Percentiles rank a stretch among this genome's conserved stretches.
These are phyloP conservation scores for Metschnikowia anglica DNA, from an alignment of 805 yeast species.

Conservation along the genomic window DNA sequence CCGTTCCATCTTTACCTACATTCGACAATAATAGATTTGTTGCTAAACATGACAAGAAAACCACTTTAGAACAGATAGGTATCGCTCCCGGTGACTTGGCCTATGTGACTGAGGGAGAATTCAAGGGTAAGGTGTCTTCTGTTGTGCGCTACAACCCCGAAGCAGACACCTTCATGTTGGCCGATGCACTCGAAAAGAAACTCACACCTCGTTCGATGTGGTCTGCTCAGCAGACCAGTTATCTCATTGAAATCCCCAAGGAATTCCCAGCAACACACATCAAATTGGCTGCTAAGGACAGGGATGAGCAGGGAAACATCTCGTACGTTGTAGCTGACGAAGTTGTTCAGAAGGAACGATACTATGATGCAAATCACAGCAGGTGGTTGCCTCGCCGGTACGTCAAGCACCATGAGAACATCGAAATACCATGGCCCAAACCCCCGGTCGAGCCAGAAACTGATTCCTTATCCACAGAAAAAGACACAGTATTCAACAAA, in stretches of 20 bases:
- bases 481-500: slow-evolving; percentile 61
- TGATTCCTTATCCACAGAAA: slow-evolving; percentile 56
- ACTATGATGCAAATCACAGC: slow-evolving; percentile 73
- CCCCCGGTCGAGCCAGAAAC: slow-evolving; percentile 56
- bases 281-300: slow-evolving; percentile 75
- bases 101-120: slow-evolving; percentile 64
- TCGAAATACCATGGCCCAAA: slow-evolving; percentile 88
- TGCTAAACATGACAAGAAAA: slow-evolving; percentile 35
- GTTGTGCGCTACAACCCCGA: slow-evolving; percentile 59
- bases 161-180: slow-evolving; percentile 63
- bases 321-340: slow-evolving; percentile 79
- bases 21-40: slow-evolving; percentile 25
- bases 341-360: slow-evolving; percentile 62
- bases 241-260: slow-evolving; percentile 67
- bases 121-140: slow-evolving; percentile 72
- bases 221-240: slow-evolving; percentile 69
- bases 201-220: slow-evolving; percentile 73
- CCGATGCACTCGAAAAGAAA: slow-evolving; percentile 63
- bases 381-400: slow-evolving; percentile 74
- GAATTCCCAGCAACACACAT: slow-evolving; percentile 60
- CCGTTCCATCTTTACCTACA: slow-evolving; percentile 36
- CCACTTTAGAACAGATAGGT: slow-evolving; percentile 54
- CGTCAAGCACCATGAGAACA: slow-evolving; percentile 64
- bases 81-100: slow-evolving; percentile 77
- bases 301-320: slow-evolving; percentile 60